These are phyloP conservation scores for Gigaspora rosea DNA, from an alignment of 192 early-diverging fungal species.

Conservation along the genomic window DNA sequence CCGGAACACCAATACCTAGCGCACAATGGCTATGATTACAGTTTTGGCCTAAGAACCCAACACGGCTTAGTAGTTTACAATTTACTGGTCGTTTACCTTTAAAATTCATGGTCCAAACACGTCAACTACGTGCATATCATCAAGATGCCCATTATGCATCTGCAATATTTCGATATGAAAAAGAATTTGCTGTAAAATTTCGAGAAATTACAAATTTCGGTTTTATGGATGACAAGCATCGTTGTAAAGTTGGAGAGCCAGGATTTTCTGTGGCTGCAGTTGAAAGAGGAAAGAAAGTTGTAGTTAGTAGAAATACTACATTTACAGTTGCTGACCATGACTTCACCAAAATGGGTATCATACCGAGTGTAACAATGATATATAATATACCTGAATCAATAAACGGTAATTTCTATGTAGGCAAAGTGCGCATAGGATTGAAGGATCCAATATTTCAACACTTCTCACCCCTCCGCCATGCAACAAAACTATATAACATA, in stretches of 20 bases:
- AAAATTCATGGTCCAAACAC: no score
- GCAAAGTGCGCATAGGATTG: no score
- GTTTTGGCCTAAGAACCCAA: background rate
- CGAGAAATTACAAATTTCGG: background rate
- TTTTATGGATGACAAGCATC: no score
- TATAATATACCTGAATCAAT: background rate
- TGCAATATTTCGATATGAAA: background rate
- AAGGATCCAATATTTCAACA: background rate
- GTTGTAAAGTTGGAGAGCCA: background rate
- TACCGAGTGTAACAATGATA: background rate
- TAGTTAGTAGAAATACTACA: background rate
- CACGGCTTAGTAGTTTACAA: background rate
- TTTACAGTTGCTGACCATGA: background rate
- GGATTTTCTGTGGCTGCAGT: background rate
- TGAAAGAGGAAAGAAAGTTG: background rate
- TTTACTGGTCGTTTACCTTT: background rate
- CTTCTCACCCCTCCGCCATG: background rate
- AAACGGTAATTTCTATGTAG: no score
- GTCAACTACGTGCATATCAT: no score
- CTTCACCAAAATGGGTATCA: background rate
- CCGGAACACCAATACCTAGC: background rate
- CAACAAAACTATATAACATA: background rate
- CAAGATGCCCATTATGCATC: no score
- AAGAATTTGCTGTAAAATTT: background rate
- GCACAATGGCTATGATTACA: background rate